Evolutionary conservation across 164 flowering plant genomes (phyloP).

Genomic region (Warburgia ugandensis): DNA sequence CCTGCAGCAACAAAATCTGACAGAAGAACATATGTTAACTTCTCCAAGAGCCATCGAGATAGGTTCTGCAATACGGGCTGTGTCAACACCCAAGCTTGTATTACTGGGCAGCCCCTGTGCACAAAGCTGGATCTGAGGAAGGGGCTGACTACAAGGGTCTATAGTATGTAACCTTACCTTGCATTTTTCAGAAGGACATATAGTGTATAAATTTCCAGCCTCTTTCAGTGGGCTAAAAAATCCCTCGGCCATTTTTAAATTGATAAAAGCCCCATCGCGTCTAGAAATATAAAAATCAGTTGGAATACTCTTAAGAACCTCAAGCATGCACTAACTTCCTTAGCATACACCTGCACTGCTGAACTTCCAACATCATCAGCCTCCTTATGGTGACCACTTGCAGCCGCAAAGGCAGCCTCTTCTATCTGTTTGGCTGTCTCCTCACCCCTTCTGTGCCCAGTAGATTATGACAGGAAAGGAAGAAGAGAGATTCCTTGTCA

Average conservation of each 20-base stretch:
- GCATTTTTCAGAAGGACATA: too few species aligned
- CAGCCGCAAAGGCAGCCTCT: constrained; percentile 59
- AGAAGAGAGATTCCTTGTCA: constrained; percentile 68
- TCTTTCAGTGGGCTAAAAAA: constrained; percentile 56
- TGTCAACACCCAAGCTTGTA: constrained; percentile 73
- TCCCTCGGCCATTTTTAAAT: constrained; percentile 66
- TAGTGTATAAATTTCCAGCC: constrained; percentile 53
- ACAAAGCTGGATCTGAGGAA: too few species aligned
- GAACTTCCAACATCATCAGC: constrained; percentile 97
- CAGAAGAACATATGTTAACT: constrained; percentile 72
- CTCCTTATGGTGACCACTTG: constrained; percentile 62
- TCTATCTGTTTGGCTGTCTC: constrained; percentile 75
- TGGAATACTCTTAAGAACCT: constrained; percentile 52
- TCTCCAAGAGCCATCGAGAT: constrained; percentile 53
- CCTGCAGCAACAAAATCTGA: constrained; percentile 92
- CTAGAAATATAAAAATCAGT: constrained; percentile 71
- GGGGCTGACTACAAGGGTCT: too few species aligned
- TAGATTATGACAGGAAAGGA: constrained; percentile 62
- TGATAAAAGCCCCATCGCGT: constrained; percentile 62
- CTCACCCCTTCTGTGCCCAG: constrained; percentile 52
- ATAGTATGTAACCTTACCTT: too few species aligned
- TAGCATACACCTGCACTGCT: constrained; percentile 93
- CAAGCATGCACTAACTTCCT: constrained; percentile 72
- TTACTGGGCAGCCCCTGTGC: too few species aligned
- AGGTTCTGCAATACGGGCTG: constrained; percentile 77